Evolutionary conservation across 148 eudicot species (phyloP), one percentile per base, ranked within the genome.

Genomic region (Silene conica): DNA sequence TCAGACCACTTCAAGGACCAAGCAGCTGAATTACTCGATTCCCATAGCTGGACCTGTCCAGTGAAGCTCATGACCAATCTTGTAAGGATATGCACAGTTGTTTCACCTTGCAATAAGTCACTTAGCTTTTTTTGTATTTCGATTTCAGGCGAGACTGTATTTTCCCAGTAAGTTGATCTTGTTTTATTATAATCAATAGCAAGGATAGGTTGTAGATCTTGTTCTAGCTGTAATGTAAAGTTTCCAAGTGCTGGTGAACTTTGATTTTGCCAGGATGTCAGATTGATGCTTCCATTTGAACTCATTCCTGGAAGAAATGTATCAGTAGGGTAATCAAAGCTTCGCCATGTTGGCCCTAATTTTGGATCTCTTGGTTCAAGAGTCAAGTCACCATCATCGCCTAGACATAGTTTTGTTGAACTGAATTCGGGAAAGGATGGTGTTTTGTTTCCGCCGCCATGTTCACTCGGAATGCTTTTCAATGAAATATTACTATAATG

Each of bases 251-350:
- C 59, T 14, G 89, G 87, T 46, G 78, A 72, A 15, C 43, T 68
- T 13, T 0, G 21, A 70, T 13, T 61, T 58, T 6, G 69, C 86
- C 89, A 86, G 5, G 83, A 81, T 58, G 72, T 82, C 65, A 73
- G 60, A 14, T n/a, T n/a, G n/a, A 23, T 22, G 26, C 11, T 72
- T 71, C 15, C 38, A 18, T 20, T 45, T 78, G 67, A 13, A 20
- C 1, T 16, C 87, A 78, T 81, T 13, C 80, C 82, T 0, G 84
- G 76, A 65, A 84, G 82, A 73, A 81, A 69, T 23, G 84, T 84
- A 22, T 84, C 82, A 16, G 80, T 76, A 8, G 84, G 87, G 34
- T 78, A 8, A 38, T 78, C 50, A 70, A 81, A 84, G 65, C 84
- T 84, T 13, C 76, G 80, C 87, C 84, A 84, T 22, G 59, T 7